Evolutionary conservation across 2,329 filamentous ascomycete genomes (phyloP).

Genomic region (Eutypella sp.): DNA sequence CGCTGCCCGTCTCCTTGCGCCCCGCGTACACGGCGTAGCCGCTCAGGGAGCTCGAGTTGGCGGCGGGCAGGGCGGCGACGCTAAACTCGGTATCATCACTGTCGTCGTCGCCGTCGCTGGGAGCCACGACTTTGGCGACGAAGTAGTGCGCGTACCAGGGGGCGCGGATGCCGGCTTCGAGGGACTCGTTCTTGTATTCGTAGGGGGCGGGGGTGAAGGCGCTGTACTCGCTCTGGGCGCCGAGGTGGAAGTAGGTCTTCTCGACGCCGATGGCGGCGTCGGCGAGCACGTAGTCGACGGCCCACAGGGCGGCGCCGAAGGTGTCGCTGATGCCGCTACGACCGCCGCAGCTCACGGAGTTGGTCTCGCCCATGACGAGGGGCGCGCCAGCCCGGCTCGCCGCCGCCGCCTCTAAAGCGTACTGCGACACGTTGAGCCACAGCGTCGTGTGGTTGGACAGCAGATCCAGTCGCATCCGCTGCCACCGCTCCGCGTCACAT

Average conservation of each 20-base stretch:
- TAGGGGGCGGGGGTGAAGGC: conserved; percentile 26
- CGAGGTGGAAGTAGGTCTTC: conserved; percentile 39
- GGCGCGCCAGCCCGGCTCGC: conserved; percentile 30
- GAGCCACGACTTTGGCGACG: conserved; percentile 21
- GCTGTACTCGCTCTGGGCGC: conserved; percentile 30
- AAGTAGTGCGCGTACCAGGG: conserved; percentile 32
- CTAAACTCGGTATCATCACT: conserved; percentile 6
- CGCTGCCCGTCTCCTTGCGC: conserved; percentile 1
- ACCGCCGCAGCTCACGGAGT: conserved; percentile 35
- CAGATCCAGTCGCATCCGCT: conserved; percentile 28
- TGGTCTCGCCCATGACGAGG: conserved; percentile 43
- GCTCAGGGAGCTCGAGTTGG: conserved; percentile 29
- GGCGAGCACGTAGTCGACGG: conserved; percentile 38
- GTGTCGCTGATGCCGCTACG: conserved; percentile 38
- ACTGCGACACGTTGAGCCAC: conserved; percentile 31
- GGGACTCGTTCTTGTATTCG: conserved; percentile 25
- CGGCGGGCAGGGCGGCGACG: conserved; percentile 27
- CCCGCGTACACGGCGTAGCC: conserved; percentile 28
- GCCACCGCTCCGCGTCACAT: conserved; percentile 27
- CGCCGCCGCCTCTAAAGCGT: conserved; percentile 27
- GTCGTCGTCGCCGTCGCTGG: conserved; percentile 2
- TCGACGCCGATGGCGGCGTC: conserved; percentile 29
- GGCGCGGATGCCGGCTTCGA: conserved; percentile 24
- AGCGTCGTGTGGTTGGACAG: conserved; percentile 28
- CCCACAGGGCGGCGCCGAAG: conserved; percentile 45